These are phyloP conservation scores for Dalbergia oliveri DNA, from an alignment of 306 rosid species.

Conservation along the genomic window DNA sequence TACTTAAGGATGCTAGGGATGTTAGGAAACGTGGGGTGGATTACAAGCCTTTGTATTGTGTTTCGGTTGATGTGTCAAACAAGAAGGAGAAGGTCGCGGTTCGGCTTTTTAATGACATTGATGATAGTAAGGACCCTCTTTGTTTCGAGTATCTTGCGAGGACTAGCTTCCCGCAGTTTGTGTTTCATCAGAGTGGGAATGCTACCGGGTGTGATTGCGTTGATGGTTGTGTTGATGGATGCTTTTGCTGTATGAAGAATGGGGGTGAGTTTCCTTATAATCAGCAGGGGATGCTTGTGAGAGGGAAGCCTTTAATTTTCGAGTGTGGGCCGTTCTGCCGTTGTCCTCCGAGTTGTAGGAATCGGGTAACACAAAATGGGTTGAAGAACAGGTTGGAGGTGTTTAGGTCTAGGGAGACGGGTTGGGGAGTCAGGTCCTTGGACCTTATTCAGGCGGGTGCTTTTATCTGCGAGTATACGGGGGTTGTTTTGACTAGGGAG, in stretches of 20 bases:
- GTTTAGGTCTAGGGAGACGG: slow-evolving; percentile 84
- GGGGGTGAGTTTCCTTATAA: slow-evolving; percentile 83
- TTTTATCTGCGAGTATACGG: slow-evolving; percentile 91
- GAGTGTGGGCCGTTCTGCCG: slow-evolving; percentile 93
- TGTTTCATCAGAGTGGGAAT: slow-evolving; percentile 70
- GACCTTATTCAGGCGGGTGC: slow-evolving; percentile 92
- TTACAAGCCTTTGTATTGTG: slow-evolving; percentile 59
- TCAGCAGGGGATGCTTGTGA: slow-evolving; percentile 70
- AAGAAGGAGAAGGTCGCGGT: slow-evolving; percentile 69
- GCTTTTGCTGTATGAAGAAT: slow-evolving; percentile 85
- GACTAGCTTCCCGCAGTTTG: slow-evolving; percentile 78
- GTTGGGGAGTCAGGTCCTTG: slow-evolving; percentile 97
- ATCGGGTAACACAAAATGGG: slow-evolving; percentile 84
- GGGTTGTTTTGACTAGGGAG: slow-evolving; percentile 85
- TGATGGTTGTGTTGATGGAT: slow-evolving; percentile 60
- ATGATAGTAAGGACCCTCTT: slow-evolving; percentile 73
- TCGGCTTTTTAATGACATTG: slow-evolving; percentile 81
- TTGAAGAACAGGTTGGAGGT: slow-evolving; percentile 76
- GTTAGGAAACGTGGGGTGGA: slow-evolving; percentile 56
- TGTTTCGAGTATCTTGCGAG: slow-evolving; percentile 68
- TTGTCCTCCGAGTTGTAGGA: slow-evolving; percentile 83
- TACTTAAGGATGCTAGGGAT: slow-evolving; percentile 64
- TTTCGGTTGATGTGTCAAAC: slow-evolving; percentile 74
- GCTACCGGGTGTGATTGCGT: slow-evolving; percentile 83
- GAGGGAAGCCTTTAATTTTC: slow-evolving; percentile 89